Base-by-base conservation (phyloP, 805 yeast species). In the Blastobotrys terrestris region DNA sequence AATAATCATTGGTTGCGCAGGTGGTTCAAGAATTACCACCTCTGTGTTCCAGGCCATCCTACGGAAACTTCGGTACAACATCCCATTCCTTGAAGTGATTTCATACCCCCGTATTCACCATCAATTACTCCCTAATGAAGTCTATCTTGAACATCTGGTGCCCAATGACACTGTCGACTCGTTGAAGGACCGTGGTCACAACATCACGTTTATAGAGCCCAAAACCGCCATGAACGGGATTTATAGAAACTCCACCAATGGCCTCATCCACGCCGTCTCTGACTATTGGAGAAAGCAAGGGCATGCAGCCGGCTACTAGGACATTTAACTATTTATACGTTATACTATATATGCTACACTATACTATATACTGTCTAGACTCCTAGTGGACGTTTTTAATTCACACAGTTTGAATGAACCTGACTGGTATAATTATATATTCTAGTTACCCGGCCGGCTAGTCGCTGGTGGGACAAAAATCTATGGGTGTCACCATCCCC, bases 281-380 rank as follows among this genome's bases (percentile, higher is more conserved):
- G 98, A 92, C 66, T 87, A 70, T 66, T 92, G 97, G 96, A 74
- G 98, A 53, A 91, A 91, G 65, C 70, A 84, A 46, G 96, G 95
- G 5, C 75, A 70, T 44, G 85, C 90, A 13, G 81, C 77, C 51
- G 94, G 89, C 0, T 83, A 79, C 57, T 85, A 59, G 16, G 5
- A 18, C n/a, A 6, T 11, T 15, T 15, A 6, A 39, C 42, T 5
- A 15, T n/a, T n/a, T n/a, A n/a, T n/a, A n/a, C n/a, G n/a, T n/a
- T n/a, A n/a, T n/a, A n/a, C n/a, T n/a, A n/a, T n/a, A n/a, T n/a
- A n/a, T n/a, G n/a, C n/a, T n/a, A n/a, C n/a, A n/a, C n/a, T n/a
- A n/a, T n/a, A n/a, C n/a, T n/a, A n/a, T n/a, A n/a, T n/a, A n/a
- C n/a, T n/a, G n/a, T n/a, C n/a, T n/a, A n/a, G n/a, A n/a, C n/a